These are phyloP conservation scores for Ganoderma meredithae DNA, from an alignment of 1,284 basidiomycete species.

Conservation along the genomic window DNA sequence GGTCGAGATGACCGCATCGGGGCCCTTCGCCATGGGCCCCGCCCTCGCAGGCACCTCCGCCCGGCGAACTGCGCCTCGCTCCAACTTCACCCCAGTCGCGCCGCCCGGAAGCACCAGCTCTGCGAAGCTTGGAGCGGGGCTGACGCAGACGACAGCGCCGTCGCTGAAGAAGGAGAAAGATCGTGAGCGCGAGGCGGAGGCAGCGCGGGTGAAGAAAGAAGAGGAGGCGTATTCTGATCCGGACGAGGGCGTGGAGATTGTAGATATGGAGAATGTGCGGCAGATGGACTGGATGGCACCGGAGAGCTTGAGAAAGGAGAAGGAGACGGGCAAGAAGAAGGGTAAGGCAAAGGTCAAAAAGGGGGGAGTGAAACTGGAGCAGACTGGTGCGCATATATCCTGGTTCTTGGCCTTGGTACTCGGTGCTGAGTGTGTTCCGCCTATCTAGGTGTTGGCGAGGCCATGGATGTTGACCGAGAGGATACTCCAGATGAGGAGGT, in stretches of 20 bases:
- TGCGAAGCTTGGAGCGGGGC: constrained; percentile 54
- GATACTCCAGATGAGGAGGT: constrained; percentile 45
- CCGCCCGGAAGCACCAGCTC: constrained; percentile 46
- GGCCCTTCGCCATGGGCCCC: constrained; percentile 86
- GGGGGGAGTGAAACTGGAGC: constrained; percentile 48
- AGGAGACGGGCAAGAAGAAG: constrained; percentile 50
- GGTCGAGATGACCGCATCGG: constrained; percentile 81
- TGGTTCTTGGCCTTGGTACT: neutral
- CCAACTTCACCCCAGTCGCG: constrained; percentile 57
- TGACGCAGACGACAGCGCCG: constrained; percentile 52
- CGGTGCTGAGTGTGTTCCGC: neutral
- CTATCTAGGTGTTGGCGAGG: constrained; percentile 33
- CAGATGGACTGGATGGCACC: constrained; percentile 91
- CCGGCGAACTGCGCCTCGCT: constrained; percentile 57
- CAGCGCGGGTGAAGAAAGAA: constrained; percentile 42
- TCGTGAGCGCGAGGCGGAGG: constrained; percentile 38
- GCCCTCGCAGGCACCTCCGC: constrained; percentile 63
- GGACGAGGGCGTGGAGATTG: constrained; percentile 86
- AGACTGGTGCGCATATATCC: constrained; percentile 41
- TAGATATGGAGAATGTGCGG: constrained; percentile 87
- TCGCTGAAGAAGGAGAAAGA: constrained; percentile 53
- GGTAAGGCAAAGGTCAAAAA: constrained; percentile 53
- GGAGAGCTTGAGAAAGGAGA: constrained; percentile 74
- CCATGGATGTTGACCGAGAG: constrained; percentile 42
- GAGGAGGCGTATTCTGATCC: constrained; percentile 86